phyloP scores from a whole-genome alignment of 495 filamentous ascomycete genomes.

The Lophiostoma macrostomum region DNA sequence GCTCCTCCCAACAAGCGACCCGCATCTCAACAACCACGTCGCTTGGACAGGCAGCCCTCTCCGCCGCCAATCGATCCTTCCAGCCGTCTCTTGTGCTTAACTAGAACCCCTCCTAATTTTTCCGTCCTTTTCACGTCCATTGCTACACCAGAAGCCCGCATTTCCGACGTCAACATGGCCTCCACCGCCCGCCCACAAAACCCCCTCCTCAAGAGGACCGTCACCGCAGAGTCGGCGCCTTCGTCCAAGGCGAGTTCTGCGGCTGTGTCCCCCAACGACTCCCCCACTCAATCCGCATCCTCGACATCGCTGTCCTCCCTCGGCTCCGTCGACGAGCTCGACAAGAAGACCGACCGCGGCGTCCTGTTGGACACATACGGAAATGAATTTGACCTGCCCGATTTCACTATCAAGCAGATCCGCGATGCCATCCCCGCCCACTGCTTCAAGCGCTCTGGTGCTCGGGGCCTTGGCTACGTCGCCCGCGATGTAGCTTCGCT shows the following conservation, averaged over 20 bases:
- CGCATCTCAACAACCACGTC: slow-evolving; percentile 17
- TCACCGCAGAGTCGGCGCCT: slow-evolving; percentile 47
- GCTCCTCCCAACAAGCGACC: slow-evolving; percentile 16
- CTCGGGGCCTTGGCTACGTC: slow-evolving; percentile 63
- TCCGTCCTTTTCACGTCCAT: slow-evolving; percentile 6
- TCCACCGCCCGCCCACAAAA: slow-evolving; percentile 57
- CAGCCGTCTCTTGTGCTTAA: slow-evolving; percentile 3
- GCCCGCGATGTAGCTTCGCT: slow-evolving; percentile 65
- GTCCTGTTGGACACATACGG: slow-evolving; percentile 63
- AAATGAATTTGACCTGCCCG: slow-evolving; percentile 69
- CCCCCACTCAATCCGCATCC: slow-evolving; percentile 55
- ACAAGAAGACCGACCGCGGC: slow-evolving; percentile 40
- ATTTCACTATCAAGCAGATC: slow-evolving; percentile 79
- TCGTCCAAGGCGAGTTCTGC: slow-evolving; percentile 63
- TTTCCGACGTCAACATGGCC: slow-evolving; percentile 46
- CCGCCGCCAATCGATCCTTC: neutral
- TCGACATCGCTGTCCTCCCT: slow-evolving; percentile 84
- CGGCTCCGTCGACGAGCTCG: slow-evolving; percentile 56
- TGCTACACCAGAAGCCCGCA: neutral
- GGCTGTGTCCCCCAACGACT: slow-evolving; percentile 60
- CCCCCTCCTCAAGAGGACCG: slow-evolving; percentile 50
- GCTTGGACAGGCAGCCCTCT: neutral
- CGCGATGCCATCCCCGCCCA: slow-evolving; percentile 77
- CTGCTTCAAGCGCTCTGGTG: slow-evolving; percentile 71
- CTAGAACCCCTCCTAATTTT: neutral